Conservation (phyloP, 2,329 filamentous ascomycete species). For the Graphiopsis chlorocephala region DNA sequence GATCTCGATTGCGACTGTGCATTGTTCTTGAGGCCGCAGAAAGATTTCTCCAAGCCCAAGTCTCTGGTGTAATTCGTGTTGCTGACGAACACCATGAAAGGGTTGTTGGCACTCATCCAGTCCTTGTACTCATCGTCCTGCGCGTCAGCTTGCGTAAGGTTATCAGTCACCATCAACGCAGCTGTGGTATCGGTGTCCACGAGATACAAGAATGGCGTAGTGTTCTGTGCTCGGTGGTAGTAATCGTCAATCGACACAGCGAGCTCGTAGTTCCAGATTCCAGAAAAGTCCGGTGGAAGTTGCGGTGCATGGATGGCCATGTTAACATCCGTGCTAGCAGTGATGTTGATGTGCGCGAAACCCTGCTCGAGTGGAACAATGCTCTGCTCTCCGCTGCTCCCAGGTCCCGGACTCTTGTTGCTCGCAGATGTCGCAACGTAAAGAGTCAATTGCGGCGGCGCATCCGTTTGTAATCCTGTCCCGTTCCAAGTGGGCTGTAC, state of each 20-base stretch:
- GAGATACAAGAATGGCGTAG: conserved; percentile 64
- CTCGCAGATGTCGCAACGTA: conserved; percentile 57
- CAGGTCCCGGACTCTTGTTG: conserved; percentile 66
- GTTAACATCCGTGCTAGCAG: conserved; percentile 65
- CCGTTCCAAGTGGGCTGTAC: conserved; percentile 63
- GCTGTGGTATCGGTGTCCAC: conserved; percentile 81
- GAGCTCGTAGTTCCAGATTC: conserved; percentile 75
- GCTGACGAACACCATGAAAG: conserved; percentile 75
- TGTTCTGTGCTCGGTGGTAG: conserved; percentile 65
- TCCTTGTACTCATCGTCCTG: conserved; percentile 49
- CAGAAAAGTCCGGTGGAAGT: conserved; percentile 57
- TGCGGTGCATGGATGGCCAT: conserved; percentile 72
- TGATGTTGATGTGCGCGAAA: conserved; percentile 62
- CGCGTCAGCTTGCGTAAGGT: conserved; percentile 57
- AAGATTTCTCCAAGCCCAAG: conserved; percentile 72
- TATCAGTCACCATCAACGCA: conserved; percentile 74
- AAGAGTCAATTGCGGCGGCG: conserved; percentile 67
- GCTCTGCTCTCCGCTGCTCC: conserved; percentile 45
- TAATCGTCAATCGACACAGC: conserved; percentile 76
- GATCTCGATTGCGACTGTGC: conserved; percentile 57
- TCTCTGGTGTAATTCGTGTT: conserved; percentile 59
- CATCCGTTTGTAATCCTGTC: conserved; percentile 42
- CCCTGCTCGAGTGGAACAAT: conserved; percentile 61
- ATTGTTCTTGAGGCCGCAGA: conserved; percentile 73
- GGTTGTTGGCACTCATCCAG: conserved; percentile 56